Evolutionary conservation across 257 asterid species (phyloP), one percentile per base, ranked within the genome.

Genomic region (Capsicum chinense): DNA sequence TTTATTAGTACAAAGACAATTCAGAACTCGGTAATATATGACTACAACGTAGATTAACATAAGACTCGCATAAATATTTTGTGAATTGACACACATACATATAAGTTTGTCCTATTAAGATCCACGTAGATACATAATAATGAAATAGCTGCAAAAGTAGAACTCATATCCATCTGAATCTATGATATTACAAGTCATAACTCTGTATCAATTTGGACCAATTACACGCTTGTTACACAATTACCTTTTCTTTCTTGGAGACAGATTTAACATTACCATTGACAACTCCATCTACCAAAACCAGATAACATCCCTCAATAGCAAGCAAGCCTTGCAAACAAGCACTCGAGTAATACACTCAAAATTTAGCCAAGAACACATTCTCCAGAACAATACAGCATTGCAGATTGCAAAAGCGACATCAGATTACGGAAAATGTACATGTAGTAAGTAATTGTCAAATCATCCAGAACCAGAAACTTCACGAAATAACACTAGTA

Each of bases 391-490:
- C 64, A 52, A 52, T 54, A 26, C 15, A 54, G 50, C 82, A 78
- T 21, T 8, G 42, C 26, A 21, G 50, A 76, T 76, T 76, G 81
- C 81, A 52, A 52, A 76, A 76, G 19, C 50, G 14, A 78, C 26
- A 54, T 8, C 15, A 26, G 50, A 26, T 14, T 78, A 26, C 6
- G 0, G 50, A 15, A 76, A 52, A 52, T 76, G 60, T 48, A 76
- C 44, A 4, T 39, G 44, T 39, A 39, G 44, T 26, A 13, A 74
- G 44, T 39, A 39, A 39, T 74, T 74, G 44, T 76, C 54, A 76
- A 76, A 54, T 54, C 63, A 52, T 76, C 64, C 81, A 54, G 63
- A 76, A 76, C 60, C 19, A 74, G 4, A 73, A 52, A 3, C 62
- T 50, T 76, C 44, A n/a, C 59, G 12, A 33, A 6, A 9, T 5